Conservation (phyloP, 179 eudicot genomes). For the Amaranthus tricolor region DNA sequence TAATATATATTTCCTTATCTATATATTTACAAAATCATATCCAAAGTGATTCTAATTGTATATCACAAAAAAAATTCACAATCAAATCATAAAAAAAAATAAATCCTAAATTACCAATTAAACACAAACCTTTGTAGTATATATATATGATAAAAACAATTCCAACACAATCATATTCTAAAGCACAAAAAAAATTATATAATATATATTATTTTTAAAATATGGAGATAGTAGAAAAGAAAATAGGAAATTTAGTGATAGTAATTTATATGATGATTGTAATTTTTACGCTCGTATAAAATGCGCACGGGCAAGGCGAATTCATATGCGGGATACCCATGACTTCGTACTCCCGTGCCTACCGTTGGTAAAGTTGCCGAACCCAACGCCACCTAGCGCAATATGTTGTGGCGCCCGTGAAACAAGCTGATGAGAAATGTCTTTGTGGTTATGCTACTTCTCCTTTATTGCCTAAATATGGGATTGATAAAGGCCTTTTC, state of each 20-base stretch:
- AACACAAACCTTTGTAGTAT: not conserved
- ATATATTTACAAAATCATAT: not conserved
- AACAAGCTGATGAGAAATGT: not conserved
- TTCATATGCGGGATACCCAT: not conserved
- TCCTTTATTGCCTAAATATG: slow-evolving; percentile 7
- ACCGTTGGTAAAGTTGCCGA: slow-evolving; percentile 13
- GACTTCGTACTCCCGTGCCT: not conserved
- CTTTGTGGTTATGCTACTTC: slow-evolving; percentile 22
- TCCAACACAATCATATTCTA: not conserved
- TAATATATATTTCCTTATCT: too few relatives aligned
- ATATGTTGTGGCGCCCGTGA: slow-evolving; percentile 13
- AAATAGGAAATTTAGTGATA: not conserved
- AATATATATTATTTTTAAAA: too few relatives aligned
- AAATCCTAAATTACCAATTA: not conserved
- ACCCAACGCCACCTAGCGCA: slow-evolving; percentile 22
- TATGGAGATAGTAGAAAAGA: slow-evolving; percentile 9
- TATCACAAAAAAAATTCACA: too few relatives aligned
- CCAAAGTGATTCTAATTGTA: not conserved
- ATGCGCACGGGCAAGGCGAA: not conserved
- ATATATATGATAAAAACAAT: not conserved
- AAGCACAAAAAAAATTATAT: not conserved
- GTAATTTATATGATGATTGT: slow-evolving; percentile 8
- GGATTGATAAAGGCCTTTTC: slow-evolving; percentile 18
- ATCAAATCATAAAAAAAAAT: not conserved
- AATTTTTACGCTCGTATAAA: not conserved